These are phyloP conservation scores for Fonsecaea pugnacius DNA, from an alignment of 2,329 filamentous ascomycete genomes.

Conservation along the genomic window DNA sequence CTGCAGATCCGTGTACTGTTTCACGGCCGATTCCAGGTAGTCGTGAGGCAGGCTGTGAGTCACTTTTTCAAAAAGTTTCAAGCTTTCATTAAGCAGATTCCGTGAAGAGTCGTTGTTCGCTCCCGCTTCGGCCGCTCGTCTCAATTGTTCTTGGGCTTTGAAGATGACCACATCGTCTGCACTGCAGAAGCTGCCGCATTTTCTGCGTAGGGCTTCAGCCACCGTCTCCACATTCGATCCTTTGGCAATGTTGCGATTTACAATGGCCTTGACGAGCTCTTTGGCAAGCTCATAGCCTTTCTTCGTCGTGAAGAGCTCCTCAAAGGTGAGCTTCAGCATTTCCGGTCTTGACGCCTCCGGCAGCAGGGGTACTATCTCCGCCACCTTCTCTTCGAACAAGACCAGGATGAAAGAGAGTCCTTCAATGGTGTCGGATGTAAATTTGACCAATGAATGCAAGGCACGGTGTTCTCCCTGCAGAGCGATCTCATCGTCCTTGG, in stretches of 20 bases:
- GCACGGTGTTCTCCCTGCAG: conserved; percentile 94
- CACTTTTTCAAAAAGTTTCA: conserved; percentile 86
- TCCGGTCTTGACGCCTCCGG: conserved; percentile 70
- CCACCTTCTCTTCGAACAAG: conserved; percentile 88
- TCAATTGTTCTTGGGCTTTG: conserved; percentile 94
- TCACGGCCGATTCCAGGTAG: conserved; percentile 76
- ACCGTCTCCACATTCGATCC: conserved; percentile 98
- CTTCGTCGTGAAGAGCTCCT: conserved; percentile 78
- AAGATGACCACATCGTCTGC: conserved; percentile 97
- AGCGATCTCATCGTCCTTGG: conserved; percentile 86
- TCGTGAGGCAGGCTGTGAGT: conserved; percentile 79
- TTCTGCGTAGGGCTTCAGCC: conserved; percentile 85
- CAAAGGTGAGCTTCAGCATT: conserved; percentile 79
- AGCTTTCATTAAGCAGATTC: conserved; percentile 81
- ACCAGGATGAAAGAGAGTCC: conserved; percentile 96
- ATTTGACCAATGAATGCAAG: conserved; percentile 78
- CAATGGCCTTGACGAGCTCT: conserved; percentile 93
- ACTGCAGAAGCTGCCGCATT: conserved; percentile 97
- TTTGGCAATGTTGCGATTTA: conserved; percentile 95
- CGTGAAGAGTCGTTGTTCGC: conserved; percentile 76
- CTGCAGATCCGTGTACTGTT: conserved; percentile 77
- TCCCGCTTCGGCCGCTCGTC: conserved; percentile 80
- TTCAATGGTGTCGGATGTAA: conserved; percentile 90
- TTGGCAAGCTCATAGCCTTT: conserved; percentile 88
- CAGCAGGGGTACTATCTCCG: conserved; percentile 81